Conservation (phyloP, 768 basidiomycete genomes). For the Plicaturopsis crispa region DNA sequence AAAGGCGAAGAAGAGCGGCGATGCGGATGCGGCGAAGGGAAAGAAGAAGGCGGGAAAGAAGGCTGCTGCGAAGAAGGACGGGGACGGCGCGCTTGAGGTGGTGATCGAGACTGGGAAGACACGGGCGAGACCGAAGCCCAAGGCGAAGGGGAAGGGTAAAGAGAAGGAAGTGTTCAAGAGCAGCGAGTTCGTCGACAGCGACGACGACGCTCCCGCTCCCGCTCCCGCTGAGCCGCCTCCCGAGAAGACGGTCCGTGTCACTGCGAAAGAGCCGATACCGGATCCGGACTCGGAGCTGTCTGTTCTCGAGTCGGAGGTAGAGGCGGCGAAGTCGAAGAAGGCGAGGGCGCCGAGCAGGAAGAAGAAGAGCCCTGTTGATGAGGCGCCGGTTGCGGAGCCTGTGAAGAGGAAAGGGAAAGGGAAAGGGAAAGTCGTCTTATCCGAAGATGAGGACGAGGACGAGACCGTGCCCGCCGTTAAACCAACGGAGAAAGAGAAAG, state of each 20-base stretch:
- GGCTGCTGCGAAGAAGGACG: conserved; percentile 19
- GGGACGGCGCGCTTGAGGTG: conserved; percentile 9
- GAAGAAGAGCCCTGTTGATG: conserved; percentile 15
- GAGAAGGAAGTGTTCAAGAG: conserved; percentile 31
- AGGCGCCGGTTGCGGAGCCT: conserved; percentile 13
- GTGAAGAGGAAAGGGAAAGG: conserved; percentile 13
- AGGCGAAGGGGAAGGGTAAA: conserved; percentile 22
- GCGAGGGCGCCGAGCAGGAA: conserved; percentile 16
- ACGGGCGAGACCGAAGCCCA: conserved; percentile 5
- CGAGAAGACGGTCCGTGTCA: not conserved
- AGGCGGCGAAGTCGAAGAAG: conserved; percentile 8
- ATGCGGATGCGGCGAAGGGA: conserved; percentile 14
- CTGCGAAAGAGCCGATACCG: not conserved
- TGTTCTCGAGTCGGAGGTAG: not conserved
- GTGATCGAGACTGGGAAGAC: conserved; percentile 5
- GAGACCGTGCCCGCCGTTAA: not conserved
- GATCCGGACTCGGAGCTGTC: not conserved
- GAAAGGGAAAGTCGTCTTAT: conserved; percentile 6
- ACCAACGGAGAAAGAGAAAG: not conserved
- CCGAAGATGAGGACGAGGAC: not conserved
- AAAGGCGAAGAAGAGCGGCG: conserved; percentile 11
- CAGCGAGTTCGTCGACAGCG: conserved; percentile 30
- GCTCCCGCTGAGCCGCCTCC: conserved; percentile 3
- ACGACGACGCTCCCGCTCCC: conserved; percentile 18
- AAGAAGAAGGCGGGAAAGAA: conserved; percentile 21